These are phyloP conservation scores for Coniophora puteana DNA, from an alignment of 1,284 basidiomycete genomes.

Conservation along the genomic window DNA sequence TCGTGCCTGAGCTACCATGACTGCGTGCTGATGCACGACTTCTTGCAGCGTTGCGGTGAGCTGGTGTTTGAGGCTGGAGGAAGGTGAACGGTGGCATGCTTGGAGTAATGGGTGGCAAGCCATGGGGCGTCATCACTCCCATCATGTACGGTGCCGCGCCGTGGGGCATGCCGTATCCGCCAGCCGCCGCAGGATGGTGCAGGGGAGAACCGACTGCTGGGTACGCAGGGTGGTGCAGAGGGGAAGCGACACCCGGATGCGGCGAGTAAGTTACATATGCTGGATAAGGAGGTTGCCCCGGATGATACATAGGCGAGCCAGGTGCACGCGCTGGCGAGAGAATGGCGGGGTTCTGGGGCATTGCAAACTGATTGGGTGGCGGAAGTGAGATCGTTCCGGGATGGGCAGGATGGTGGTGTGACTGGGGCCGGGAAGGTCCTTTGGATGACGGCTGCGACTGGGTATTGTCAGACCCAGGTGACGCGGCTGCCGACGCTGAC, in stretches of 20 bases:
- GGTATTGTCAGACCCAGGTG: conserved; percentile 13
- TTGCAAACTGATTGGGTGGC: conserved; percentile 44
- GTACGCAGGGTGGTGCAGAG: conserved; percentile 25
- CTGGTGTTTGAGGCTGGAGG: conserved; percentile 49
- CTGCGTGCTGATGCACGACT: no score
- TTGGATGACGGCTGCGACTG: conserved; percentile 10
- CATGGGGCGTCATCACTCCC: conserved; percentile 57
- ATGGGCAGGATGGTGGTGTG: conserved; percentile 50
- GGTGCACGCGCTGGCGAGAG: conserved; percentile 30
- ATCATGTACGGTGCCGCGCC: conserved; percentile 23
- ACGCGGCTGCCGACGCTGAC: conserved; percentile 8
- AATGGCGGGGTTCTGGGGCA: conserved; percentile 36
- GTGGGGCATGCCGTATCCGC: conserved; percentile 31
- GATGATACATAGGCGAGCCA: conserved; percentile 33
- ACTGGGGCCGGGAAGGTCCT: conserved; percentile 24
- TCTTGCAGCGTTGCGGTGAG: no score
- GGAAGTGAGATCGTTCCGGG: conserved; percentile 70
- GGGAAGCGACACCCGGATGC: conserved; percentile 27
- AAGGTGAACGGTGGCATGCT: conserved; percentile 79
- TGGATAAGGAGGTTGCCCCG: conserved; percentile 25
- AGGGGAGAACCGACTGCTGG: conserved; percentile 34
- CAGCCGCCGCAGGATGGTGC: conserved; percentile 33
- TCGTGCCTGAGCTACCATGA: conserved; percentile 19
- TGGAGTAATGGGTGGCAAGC: conserved; percentile 72
- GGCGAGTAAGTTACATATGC: no score